Evolutionary conservation across 768 basidiomycete genomes (phyloP).

Genomic region (Leccinum rimulosum): DNA sequence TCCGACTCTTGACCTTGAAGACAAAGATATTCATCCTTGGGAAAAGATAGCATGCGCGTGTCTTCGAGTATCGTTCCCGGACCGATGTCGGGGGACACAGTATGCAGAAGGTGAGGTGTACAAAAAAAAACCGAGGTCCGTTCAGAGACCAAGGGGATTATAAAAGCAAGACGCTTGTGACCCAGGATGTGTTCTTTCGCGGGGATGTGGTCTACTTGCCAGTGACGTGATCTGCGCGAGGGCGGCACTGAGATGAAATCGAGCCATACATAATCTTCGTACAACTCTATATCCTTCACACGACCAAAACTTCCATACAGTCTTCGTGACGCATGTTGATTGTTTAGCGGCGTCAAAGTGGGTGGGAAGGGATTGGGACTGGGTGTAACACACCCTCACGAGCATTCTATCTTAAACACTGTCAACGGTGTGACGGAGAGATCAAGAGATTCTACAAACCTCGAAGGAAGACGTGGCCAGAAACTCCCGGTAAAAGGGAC

Average conservation of each 20-base stretch:
- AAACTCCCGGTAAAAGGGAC: too few species aligned
- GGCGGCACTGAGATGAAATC: neutral
- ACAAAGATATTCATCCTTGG: conserved; percentile 73
- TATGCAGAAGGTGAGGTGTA: conserved; percentile 81
- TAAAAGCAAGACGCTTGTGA: conserved; percentile 75
- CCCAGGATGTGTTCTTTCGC: conserved; percentile 65
- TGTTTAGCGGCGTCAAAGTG: conserved; percentile 67
- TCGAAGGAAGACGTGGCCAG: too few species aligned
- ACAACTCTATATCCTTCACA: conserved; percentile 79
- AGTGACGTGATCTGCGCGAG: conserved; percentile 3
- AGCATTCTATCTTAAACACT: conserved; percentile 78
- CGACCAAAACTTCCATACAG: conserved; percentile 82
- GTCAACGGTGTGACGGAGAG: neutral
- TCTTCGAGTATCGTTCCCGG: conserved; percentile 36
- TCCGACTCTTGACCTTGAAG: conserved; percentile 77
- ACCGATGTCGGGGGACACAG: conserved; percentile 58
- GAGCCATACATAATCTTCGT: conserved; percentile 75
- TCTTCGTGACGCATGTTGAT: conserved; percentile 59
- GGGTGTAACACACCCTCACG: conserved; percentile 68
- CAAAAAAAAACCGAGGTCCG: conserved; percentile 74
- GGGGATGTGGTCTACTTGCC: conserved; percentile 48
- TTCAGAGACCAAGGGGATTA: conserved; percentile 66
- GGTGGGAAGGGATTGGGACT: conserved; percentile 44
- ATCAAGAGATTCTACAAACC: too few species aligned
- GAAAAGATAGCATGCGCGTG: conserved; percentile 48